Percentiles rank a stretch among this genome's conserved stretches.
Evolutionary conservation across 1,284 basidiomycete genomes (phyloP).

Genomic region (Melampsora larici-populina): DNA sequence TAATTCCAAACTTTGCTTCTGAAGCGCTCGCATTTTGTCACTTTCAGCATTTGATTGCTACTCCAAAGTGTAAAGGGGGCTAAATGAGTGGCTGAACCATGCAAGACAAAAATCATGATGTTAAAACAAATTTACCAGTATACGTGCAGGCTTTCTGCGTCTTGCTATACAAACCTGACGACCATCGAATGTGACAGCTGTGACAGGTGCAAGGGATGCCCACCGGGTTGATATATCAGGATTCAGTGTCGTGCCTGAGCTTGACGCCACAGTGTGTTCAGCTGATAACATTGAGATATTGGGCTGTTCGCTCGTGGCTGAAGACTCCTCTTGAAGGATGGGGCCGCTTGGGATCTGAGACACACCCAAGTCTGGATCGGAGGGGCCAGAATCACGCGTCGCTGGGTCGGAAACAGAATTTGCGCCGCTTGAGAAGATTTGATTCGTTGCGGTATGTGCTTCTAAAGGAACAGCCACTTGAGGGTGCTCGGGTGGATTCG

Average conservation of each 20-base stretch:
- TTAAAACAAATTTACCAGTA: conserved; percentile 20
- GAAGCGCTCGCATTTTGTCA: conserved; percentile 3
- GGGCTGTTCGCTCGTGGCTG: too few relatives aligned
- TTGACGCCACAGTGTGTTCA: background rate
- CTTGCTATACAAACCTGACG: background rate
- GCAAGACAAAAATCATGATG: conserved; percentile 3
- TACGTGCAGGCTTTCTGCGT: background rate
- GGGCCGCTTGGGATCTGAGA: too few relatives aligned
- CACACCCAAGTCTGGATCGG: too few relatives aligned
- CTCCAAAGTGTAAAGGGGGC: background rate
- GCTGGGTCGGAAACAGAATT: background rate
- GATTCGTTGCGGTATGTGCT: background rate
- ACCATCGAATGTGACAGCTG: background rate
- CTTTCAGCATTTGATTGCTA: background rate
- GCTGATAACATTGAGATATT: background rate
- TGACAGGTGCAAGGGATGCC: background rate
- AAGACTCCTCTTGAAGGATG: too few relatives aligned
- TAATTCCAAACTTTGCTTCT: conserved; percentile 42
- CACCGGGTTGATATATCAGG: background rate
- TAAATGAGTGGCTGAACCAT: background rate
- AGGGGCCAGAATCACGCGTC: background rate
- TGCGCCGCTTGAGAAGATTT: too few relatives aligned
- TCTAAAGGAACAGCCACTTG: background rate
- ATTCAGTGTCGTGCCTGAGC: background rate
- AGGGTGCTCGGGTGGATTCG: background rate